These are phyloP conservation scores for Hanseniaspora valbyensis DNA, from an alignment of 805 yeast genomes.

Conservation along the genomic window DNA sequence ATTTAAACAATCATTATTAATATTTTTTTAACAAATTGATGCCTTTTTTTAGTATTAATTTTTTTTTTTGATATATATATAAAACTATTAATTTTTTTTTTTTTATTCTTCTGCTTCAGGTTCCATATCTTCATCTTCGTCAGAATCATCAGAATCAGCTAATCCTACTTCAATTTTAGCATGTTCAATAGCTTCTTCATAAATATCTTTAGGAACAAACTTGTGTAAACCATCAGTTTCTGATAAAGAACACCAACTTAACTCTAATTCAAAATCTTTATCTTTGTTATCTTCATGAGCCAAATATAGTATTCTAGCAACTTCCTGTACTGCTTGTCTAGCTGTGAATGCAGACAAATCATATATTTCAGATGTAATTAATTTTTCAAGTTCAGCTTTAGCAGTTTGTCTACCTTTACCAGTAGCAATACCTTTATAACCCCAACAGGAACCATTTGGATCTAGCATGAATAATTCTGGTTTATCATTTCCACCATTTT, in stretches of 20 bases:
- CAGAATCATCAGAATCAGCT: slow-evolving; percentile 21
- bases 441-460: slow-evolving; percentile 97
- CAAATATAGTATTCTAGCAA: slow-evolving; percentile 81
- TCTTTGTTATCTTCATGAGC: slow-evolving; percentile 98
- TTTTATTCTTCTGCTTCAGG: slow-evolving; percentile 17
- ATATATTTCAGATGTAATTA: slow-evolving; percentile 37
- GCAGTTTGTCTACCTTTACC: slow-evolving; percentile 99
- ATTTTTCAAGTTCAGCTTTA: slow-evolving; percentile 87
- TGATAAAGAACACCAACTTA: slow-evolving; percentile 71
- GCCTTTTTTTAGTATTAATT: neutral
- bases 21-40: neutral
- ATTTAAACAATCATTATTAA: neutral
- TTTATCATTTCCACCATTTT: slow-evolving; percentile 51
- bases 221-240: slow-evolving; percentile 75
- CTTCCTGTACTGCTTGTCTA: slow-evolving; percentile 79
- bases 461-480: slow-evolving; percentile 86
- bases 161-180: slow-evolving; percentile 60
- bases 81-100: slow-evolving; percentile 9
- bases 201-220: slow-evolving; percentile 65
- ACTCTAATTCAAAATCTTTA: slow-evolving; percentile 89
- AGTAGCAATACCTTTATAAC: slow-evolving; percentile 92
- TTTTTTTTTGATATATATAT: too few species aligned
- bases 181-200: slow-evolving; percentile 69
- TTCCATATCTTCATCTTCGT: slow-evolving; percentile 20
- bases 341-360: slow-evolving; percentile 40